Percentiles rank a stretch among this genome's conserved stretches.
Conservation (phyloP, 140 eudicot species). For the Senecio squalidus region DNA sequence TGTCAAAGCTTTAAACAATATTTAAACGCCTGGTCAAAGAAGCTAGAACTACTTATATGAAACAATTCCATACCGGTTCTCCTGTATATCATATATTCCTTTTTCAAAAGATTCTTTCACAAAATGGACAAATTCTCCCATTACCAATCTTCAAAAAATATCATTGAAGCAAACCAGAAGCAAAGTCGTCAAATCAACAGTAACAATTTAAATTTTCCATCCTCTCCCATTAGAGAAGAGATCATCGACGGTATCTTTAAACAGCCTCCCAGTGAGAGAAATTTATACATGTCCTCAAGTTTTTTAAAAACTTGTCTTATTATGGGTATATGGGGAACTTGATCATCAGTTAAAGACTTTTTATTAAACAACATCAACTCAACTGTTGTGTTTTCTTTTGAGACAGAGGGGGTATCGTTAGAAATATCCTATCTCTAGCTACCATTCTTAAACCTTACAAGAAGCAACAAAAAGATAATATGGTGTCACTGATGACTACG, state of each 20-base stretch:
- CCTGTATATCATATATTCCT: no score
- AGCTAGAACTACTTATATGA: background rate
- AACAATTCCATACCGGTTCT: no score
- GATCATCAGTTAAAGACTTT: background rate
- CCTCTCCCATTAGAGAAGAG: background rate
- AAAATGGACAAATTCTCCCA: background rate
- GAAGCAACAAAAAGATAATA: background rate
- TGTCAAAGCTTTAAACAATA: no score
- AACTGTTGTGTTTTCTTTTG: background rate
- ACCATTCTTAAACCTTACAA: slow-evolving; percentile 5
- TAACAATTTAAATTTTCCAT: background rate
- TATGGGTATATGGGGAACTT: no score
- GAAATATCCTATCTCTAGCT: no score
- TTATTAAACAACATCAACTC: background rate
- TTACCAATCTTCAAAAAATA: background rate
- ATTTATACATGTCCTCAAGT: background rate
- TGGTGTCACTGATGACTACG: background rate
- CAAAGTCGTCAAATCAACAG: background rate
- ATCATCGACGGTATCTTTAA: background rate
- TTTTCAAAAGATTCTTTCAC: background rate
- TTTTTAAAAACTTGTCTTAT: no score
- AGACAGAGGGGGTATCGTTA: no score
- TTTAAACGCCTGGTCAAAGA: no score
- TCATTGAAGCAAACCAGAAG: background rate
- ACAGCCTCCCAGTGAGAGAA: background rate